These are phyloP conservation scores for Solanum hybrid DNA, from an alignment of 305 asterid species.

Conservation along the genomic window DNA sequence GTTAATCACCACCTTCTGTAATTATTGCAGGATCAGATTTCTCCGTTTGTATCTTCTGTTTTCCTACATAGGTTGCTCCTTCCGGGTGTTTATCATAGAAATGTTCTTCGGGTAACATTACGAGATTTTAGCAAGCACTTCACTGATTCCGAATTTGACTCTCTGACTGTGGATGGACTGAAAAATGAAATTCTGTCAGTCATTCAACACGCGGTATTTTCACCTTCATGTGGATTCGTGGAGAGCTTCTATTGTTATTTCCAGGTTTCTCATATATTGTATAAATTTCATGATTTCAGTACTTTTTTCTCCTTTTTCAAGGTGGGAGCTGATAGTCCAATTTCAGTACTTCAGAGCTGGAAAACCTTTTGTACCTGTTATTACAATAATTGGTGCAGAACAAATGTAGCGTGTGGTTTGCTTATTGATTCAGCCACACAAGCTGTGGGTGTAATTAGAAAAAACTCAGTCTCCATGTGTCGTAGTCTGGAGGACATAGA, in stretches of 20 bases:
- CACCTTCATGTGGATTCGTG: background rate
- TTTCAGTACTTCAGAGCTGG: constrained; percentile 68
- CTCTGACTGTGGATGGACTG: constrained; percentile 69
- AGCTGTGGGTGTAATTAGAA: constrained; percentile 75
- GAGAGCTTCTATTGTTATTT: background rate
- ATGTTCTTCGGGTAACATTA: constrained; percentile 66
- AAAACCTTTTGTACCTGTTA: constrained; percentile 53
- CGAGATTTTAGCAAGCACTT: constrained; percentile 64
- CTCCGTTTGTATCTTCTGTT: constrained; percentile 68
- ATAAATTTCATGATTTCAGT: background rate
- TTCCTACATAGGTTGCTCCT: constrained; percentile 72
- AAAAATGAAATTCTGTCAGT: constrained; percentile 71
- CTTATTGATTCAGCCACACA: constrained; percentile 68
- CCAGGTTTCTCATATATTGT: background rate
- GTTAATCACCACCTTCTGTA: background rate
- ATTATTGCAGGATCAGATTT: constrained; percentile 73
- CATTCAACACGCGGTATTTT: constrained; percentile 67
- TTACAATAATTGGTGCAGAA: constrained; percentile 62
- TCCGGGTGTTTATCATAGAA: constrained; percentile 70
- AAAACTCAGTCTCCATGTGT: constrained; percentile 56
- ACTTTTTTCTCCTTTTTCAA: constrained; percentile 16
- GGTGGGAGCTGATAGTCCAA: constrained; percentile 63
- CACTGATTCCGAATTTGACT: constrained; percentile 72
- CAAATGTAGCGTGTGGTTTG: constrained; percentile 71
- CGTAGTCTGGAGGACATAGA: constrained; percentile 85